Evolutionary conservation across 345 rosid genomes (phyloP), one percentile per base, ranked within the genome.

Genomic region (Anacardium occidentale): DNA sequence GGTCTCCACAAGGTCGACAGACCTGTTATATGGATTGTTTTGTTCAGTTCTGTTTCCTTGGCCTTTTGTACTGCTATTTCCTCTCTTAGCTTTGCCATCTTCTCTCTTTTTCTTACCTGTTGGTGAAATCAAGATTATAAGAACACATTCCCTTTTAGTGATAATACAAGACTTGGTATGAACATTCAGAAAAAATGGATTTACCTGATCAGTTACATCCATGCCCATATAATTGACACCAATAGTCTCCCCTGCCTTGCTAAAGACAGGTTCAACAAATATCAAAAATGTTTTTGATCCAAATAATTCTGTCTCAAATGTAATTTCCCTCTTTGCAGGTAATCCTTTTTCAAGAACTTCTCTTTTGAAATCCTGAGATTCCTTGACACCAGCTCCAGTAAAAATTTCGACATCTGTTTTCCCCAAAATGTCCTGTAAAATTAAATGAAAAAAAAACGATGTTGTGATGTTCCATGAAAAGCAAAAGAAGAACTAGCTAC

Each of bases 11-110:
- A 32, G 24, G 58, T 54, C 74, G 47, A 44, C 15, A 44, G 47
- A 92, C 99, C 99, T 84, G 99, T 95, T 71, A 95, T 95, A 71
- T 95, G 98, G 54, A 92, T 95, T 14, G 99, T 95, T 82, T 87
- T 95, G 81, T 83, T 95, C 69, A 95, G 78, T 74, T 95, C 99
- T 22, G 97, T 90, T 75, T 95, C 99, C 85, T 91, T 95, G 3
- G 99, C 99, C 66, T 88, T 95, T 71, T 90, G 91, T 57, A 95
- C 99, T 0, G 99, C 99, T 70, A 92, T 92, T 78, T 95, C 98
- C 75, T 91, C 98, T 10, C 98, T 88, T 74, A 95, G 91, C 78
- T 88, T 89, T 1, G 84, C 85, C 94, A 95, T 89, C 76, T 82
- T 92, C 66, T 95, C 97, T 66, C 99, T 84, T 84, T 92, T 95